phyloP scores from a whole-genome alignment of 1,284 basidiomycete genomes.

The Paramarasmius palmivorus region DNA sequence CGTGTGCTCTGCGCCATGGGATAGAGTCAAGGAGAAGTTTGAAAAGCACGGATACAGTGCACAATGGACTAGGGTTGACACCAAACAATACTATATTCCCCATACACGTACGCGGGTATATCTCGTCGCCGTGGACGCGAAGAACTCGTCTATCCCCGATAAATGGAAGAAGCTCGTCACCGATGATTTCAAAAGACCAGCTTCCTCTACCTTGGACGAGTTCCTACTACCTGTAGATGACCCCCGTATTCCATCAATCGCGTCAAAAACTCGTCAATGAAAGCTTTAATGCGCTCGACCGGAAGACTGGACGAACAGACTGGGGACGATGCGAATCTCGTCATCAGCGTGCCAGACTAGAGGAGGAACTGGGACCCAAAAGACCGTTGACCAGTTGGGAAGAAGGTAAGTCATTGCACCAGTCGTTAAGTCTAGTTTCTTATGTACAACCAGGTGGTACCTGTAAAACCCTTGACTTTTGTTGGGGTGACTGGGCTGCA shows the following conservation, averaged over 20 bases:
- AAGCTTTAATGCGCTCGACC: slow-evolving; percentile 57
- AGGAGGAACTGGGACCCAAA: slow-evolving; percentile 81
- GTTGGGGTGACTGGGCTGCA: slow-evolving; percentile 92
- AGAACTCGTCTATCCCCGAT: slow-evolving; percentile 57
- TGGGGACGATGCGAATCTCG: slow-evolving; percentile 93
- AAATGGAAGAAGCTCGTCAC: slow-evolving; percentile 72
- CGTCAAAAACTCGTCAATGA: slow-evolving; percentile 81
- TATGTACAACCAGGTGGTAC: slow-evolving; percentile 60
- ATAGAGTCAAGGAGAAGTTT: slow-evolving; percentile 75
- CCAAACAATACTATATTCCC: slow-evolving; percentile 93
- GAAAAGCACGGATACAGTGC: slow-evolving; percentile 80
- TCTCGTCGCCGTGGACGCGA: slow-evolving; percentile 75
- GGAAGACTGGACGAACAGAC: slow-evolving; percentile 75
- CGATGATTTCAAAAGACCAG: slow-evolving; percentile 74
- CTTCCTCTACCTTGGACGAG: slow-evolving; percentile 87
- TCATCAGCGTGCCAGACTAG: slow-evolving; percentile 85
- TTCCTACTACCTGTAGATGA: slow-evolving; percentile 92
- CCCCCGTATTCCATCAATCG: slow-evolving; percentile 86
- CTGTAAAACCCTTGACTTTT: slow-evolving; percentile 87
- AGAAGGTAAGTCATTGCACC: slow-evolving; percentile 57
- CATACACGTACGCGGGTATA: slow-evolving; percentile 92
- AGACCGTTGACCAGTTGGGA: slow-evolving; percentile 93
- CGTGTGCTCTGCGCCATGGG: slow-evolving; percentile 91
- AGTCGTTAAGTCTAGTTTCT: neutral
- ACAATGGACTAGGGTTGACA: slow-evolving; percentile 75